These are phyloP conservation scores for Penicillium canescens DNA, from an alignment of 495 filamentous ascomycete genomes.

Conservation along the genomic window DNA sequence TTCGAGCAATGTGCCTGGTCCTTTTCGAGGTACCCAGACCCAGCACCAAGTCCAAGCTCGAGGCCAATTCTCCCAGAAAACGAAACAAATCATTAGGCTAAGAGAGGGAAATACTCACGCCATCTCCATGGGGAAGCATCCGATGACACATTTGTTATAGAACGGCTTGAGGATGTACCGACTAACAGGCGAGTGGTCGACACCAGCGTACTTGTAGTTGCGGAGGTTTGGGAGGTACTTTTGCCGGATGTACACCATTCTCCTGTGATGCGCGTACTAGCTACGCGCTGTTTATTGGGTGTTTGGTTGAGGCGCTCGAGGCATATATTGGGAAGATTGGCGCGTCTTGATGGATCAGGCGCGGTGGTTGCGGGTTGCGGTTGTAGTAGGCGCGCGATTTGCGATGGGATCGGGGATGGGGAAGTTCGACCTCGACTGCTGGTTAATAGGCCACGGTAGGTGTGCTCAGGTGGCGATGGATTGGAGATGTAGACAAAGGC, in stretches of 20 bases:
- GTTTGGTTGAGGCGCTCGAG: background rate
- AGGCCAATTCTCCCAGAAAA: background rate
- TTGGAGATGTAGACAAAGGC: too few species aligned
- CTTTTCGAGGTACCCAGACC: background rate
- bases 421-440: background rate
- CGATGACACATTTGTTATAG: constrained; percentile 92
- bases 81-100: background rate
- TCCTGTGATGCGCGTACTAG: constrained; percentile 12
- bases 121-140: constrained; percentile 94
- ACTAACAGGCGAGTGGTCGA: constrained; percentile 88
- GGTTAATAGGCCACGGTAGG: too few species aligned
- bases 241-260: constrained; percentile 88
- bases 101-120: constrained; percentile 59
- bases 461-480: too few species aligned
- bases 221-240: constrained; percentile 83
- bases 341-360: background rate
- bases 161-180: constrained; percentile 94
- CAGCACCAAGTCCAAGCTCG: background rate
- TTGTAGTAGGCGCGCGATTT: background rate
- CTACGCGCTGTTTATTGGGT: constrained; percentile 3
- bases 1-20: too few species aligned
- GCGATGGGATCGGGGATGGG: background rate
- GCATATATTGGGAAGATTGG: background rate
- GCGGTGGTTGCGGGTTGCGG: background rate
- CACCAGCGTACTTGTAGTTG: constrained; percentile 87